Evolutionary conservation across 2,329 filamentous ascomycete genomes (phyloP), one percentile per base, ranked within the genome.

Genomic region (Clonostachys byssicola): DNA sequence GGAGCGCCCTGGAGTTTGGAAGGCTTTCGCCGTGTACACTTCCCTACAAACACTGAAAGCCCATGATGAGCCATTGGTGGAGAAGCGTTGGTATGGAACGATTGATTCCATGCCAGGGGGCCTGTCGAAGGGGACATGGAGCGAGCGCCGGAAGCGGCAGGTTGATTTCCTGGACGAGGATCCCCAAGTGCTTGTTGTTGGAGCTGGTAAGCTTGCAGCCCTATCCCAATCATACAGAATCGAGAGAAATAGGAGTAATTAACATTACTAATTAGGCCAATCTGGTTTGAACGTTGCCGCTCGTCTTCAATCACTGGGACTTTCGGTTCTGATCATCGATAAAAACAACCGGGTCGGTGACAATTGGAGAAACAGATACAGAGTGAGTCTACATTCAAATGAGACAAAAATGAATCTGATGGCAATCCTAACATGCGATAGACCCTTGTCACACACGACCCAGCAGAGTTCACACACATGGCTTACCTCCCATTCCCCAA

Each of bases 401-500:
- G 10, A 9, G 7, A 30, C 23, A 30, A 6, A 10, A 10, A 10
- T 30, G 23, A 30, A 9, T 10, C 10, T 30, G 23, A 30, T 10
- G 9, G 23, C 23, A 12, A 39, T 39, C 7, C 17, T 46, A 20
- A 53, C 40, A 14, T 43, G 51, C 20, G 50, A 47, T 73, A 70
- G 48, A 69, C 73, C 44, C 70, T 75, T 6, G 70, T 86, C 0
- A 73, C 85, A 1, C 83, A 88, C 56, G 83, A 86, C 53, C 81
- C 83, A 0, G 75, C 85, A 14, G 82, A 73, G 68, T 75, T 69
- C 50, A 73, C 77, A 43, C 73, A 79, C 56, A 64, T 85, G 62
- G 79, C 83, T 0, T 87, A 85, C 57, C 56, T 86, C 5, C 42
- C 70, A 0, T 86, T 85, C 53, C 83, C 83, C 0, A 59, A 73